phyloP scores from a whole-genome alignment of 176 grass and related monocot species.

The Pharus latifolius region DNA sequence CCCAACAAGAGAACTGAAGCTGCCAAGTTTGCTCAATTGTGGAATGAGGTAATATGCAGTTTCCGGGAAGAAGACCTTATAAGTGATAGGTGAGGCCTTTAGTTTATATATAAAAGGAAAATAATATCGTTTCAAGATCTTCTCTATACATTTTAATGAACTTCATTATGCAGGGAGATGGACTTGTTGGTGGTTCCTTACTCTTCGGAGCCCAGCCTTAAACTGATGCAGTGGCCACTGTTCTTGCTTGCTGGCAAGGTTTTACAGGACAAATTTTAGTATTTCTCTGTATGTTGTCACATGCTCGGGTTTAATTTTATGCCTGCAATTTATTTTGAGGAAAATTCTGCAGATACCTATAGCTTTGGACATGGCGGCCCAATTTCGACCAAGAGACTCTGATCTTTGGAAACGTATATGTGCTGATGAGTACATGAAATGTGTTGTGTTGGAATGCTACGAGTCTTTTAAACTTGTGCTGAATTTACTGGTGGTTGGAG shows the following conservation, averaged over 20 bases:
- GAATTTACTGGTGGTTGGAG: constrained; percentile 80
- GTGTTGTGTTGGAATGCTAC: constrained; percentile 88
- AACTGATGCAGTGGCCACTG: constrained; percentile 95
- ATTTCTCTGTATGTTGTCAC: constrained; percentile 5
- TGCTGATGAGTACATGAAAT: constrained; percentile 98
- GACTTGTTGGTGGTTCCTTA: constrained; percentile 93
- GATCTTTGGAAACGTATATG: constrained; percentile 98
- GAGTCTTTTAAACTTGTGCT: constrained; percentile 97
- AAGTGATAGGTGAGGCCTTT: constrained; percentile 70
- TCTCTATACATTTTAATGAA: not conserved
- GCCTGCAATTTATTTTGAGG: not conserved
- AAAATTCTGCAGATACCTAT: constrained; percentile 78
- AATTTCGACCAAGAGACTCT: constrained; percentile 81
- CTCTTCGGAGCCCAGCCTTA: constrained; percentile 82
- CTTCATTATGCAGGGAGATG: constrained; percentile 61
- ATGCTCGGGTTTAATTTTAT: not conserved
- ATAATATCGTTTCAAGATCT: not conserved
- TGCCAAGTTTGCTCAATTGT: constrained; percentile 96
- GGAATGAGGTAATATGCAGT: constrained; percentile 95
- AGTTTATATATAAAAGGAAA: constrained; percentile 3
- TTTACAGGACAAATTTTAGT: not conserved
- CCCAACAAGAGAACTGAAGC: constrained; percentile 99
- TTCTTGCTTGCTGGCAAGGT: constrained; percentile 99
- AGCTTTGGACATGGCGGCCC: constrained; percentile 88
- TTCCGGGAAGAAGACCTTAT: constrained; percentile 96